These are phyloP conservation scores for Helotiales sp. DNA, from an alignment of 2,329 filamentous ascomycete genomes.

Conservation along the genomic window DNA sequence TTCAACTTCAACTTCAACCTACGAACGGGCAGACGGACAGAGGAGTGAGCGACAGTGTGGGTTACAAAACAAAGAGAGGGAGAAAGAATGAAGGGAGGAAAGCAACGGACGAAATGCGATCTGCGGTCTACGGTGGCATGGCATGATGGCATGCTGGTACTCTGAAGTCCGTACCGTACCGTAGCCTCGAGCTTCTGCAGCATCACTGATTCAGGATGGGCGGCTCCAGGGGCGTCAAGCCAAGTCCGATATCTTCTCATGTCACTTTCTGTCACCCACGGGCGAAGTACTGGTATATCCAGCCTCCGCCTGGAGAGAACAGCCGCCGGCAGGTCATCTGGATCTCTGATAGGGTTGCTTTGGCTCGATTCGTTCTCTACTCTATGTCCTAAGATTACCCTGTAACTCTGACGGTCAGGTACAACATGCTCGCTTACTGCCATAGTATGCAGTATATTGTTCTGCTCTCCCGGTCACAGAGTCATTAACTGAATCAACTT, in stretches of 20 bases:
- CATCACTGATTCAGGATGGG: slow-evolving; percentile 7
- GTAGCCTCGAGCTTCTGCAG: slow-evolving; percentile 1
- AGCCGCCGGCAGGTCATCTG: neutral
- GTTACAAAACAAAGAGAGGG: neutral
- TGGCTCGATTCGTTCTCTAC: neutral
- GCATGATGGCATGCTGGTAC: neutral
- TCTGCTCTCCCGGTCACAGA: neutral
- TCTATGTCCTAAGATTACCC: neutral
- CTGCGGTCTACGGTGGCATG: neutral
- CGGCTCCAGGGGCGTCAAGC: neutral
- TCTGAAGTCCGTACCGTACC: slow-evolving; percentile 1
- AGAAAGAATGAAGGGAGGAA: neutral
- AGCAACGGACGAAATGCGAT: neutral
- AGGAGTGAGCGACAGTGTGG: slow-evolving; percentile 3
- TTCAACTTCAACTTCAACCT: neutral
- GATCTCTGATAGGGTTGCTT: neutral
- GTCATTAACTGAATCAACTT: neutral
- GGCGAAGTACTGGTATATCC: neutral
- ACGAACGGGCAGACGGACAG: neutral
- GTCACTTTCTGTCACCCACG: neutral
- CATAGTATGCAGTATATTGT: neutral
- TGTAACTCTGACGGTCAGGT: neutral
- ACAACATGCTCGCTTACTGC: slow-evolving; percentile 1
- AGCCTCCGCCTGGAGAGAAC: neutral
- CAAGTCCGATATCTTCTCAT: neutral